Percentiles rank a stretch among this genome's conserved stretches.
Evolutionary conservation across 177 flowering plant genomes (phyloP).

Genomic region (Vitis hybrid): DNA sequence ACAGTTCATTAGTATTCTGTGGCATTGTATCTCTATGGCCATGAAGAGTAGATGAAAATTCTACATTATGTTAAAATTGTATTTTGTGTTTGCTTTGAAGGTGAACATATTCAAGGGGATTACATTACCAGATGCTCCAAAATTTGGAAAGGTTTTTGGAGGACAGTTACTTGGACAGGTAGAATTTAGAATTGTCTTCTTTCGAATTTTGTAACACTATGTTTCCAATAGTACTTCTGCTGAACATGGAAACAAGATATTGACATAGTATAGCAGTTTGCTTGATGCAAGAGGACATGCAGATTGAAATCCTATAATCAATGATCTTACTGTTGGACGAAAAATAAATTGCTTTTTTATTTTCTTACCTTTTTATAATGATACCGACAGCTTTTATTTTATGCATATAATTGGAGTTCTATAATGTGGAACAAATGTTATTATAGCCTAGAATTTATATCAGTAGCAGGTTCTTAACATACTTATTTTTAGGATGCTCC

Average conservation of each 20-base stretch:
- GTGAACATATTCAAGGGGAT: slow-evolving; percentile 82
- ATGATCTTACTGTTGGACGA: too few relatives aligned
- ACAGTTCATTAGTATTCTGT: neutral
- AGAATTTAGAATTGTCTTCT: slow-evolving; percentile 20
- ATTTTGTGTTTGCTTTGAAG: slow-evolving; percentile 34
- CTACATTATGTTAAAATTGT: neutral
- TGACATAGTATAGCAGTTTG: neutral
- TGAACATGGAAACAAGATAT: neutral
- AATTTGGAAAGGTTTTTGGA: slow-evolving; percentile 81
- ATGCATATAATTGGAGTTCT: neutral
- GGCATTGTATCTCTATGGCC: neutral
- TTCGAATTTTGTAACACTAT: neutral
- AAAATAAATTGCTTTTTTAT: neutral
- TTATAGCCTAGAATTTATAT: slow-evolving; percentile 1
- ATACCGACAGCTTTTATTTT: neutral
- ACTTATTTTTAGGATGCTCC: slow-evolving; percentile 4
- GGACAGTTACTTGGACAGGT: slow-evolving; percentile 97
- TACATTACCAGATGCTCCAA: slow-evolving; percentile 86
- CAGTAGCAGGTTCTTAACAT: neutral
- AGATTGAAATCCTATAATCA: neutral
- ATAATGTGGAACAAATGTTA: neutral
- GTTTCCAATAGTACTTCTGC: neutral
- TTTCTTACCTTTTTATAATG: neutral
- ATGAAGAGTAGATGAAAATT: neutral
- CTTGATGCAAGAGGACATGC: neutral